A percentile compares a stretch with the other conserved stretches of the same genome.
Evolutionary conservation across 2,329 filamentous ascomycete species (phyloP).

Genomic region (Exserohilum turcica): DNA sequence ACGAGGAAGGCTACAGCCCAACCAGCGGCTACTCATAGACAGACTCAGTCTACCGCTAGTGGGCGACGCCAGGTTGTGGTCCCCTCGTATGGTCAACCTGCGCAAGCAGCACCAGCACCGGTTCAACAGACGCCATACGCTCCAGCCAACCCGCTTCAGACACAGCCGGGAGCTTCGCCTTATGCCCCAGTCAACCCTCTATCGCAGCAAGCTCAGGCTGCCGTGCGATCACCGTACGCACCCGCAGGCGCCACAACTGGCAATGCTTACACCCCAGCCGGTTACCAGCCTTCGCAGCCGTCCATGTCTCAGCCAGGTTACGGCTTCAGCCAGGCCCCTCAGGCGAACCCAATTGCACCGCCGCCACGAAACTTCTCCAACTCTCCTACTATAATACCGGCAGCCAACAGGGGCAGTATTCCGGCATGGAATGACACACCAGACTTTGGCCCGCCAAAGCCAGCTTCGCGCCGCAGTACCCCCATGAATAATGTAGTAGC

Average conservation of each 20-base stretch:
- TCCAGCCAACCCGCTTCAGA: slow-evolving; percentile 35
- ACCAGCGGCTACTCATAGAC: slow-evolving; percentile 46
- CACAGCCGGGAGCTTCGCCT: slow-evolving; percentile 31
- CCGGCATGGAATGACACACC: slow-evolving; percentile 96
- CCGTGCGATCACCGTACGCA: slow-evolving; percentile 24
- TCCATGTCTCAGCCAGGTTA: slow-evolving; percentile 46
- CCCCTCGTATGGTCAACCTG: slow-evolving; percentile 38
- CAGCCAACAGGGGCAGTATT: slow-evolving; percentile 72
- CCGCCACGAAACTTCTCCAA: slow-evolving; percentile 70
- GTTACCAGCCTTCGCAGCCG: slow-evolving; percentile 59
- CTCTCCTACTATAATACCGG: slow-evolving; percentile 65
- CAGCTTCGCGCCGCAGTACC: slow-evolving; percentile 74
- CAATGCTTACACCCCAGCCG: slow-evolving; percentile 54
- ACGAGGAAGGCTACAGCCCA: slow-evolving; percentile 66
- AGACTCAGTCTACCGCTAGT: slow-evolving; percentile 46
- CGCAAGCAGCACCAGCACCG: slow-evolving; percentile 24
- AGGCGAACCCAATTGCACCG: slow-evolving; percentile 57
- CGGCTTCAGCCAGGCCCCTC: slow-evolving; percentile 53
- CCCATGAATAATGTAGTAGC: slow-evolving; percentile 73
- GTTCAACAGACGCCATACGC: slow-evolving; percentile 29
- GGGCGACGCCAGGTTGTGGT: slow-evolving; percentile 45
- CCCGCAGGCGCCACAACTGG: slow-evolving; percentile 18
- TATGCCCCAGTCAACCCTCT: slow-evolving; percentile 38
- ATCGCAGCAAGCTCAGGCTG: slow-evolving; percentile 33
- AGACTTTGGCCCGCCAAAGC: slow-evolving; percentile 70